These are phyloP conservation scores for Aureobasidium sp. DNA, from an alignment of 2,329 filamentous ascomycete genomes.

Conservation along the genomic window DNA sequence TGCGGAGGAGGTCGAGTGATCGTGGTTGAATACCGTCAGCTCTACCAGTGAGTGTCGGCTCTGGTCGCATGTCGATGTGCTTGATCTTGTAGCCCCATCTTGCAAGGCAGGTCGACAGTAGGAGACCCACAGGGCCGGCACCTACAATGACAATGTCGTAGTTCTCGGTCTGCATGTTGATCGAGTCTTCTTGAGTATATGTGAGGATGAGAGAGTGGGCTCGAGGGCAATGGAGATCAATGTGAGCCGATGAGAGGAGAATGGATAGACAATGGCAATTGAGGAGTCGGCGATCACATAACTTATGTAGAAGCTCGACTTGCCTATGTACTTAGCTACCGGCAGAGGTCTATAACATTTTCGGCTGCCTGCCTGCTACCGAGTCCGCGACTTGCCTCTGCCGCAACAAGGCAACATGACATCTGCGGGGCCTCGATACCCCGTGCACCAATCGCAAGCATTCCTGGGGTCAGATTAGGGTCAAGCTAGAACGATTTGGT, in stretches of 20 bases:
- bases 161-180: conserved; percentile 30
- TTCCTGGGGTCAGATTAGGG: background rate
- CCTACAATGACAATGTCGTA: conserved; percentile 76
- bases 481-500: conserved; percentile 9
- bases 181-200: background rate
- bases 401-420: conserved; percentile 1
- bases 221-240: background rate
- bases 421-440: background rate
- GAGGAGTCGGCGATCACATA: background rate
- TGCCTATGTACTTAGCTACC: background rate
- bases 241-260: background rate
- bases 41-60: conserved; percentile 76
- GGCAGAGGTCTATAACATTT: conserved; percentile 10
- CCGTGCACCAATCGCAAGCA: conserved; percentile 1
- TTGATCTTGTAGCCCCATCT: conserved; percentile 94
- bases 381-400: conserved; percentile 5
- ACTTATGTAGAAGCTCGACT: background rate
- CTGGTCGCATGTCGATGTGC: conserved; percentile 83
- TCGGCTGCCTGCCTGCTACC: conserved; percentile 9
- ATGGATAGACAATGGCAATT: background rate
- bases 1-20: conserved; percentile 75
- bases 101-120: conserved; percentile 79
- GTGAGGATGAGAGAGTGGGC: background rate
- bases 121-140: conserved; percentile 79
- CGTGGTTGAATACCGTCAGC: conserved; percentile 89